A percentile compares a stretch with the other conserved stretches of the same genome.
These are phyloP conservation scores for Leccinum subgranulosum DNA, from an alignment of 768 basidiomycete genomes.

Conservation along the genomic window DNA sequence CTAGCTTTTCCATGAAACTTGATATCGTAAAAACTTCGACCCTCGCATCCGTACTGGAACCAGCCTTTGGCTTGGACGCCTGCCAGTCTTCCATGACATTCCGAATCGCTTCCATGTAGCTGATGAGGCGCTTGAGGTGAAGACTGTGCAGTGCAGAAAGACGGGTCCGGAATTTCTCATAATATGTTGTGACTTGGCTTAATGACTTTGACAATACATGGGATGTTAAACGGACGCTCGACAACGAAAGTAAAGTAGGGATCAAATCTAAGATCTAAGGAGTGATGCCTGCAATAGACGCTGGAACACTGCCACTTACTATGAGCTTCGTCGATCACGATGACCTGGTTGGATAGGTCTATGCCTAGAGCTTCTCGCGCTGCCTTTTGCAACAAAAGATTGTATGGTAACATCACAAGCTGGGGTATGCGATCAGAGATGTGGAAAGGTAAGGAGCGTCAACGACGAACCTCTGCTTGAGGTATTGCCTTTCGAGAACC, in stretches of 20 bases:
- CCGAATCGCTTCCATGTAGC: constrained; percentile 67
- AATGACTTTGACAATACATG: constrained; percentile 57
- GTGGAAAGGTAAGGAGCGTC: neutral
- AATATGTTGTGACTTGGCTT: constrained; percentile 74
- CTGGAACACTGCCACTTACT: constrained; percentile 51
- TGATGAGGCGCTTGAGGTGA: constrained; percentile 75
- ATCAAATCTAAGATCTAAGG: constrained; percentile 79
- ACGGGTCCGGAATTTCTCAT: constrained; percentile 72
- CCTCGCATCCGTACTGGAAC: constrained; percentile 17
- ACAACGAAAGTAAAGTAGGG: constrained; percentile 83
- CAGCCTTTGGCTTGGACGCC: constrained; percentile 18
- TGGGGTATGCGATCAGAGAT: constrained; percentile 26
- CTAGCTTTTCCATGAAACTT: constrained; percentile 62
- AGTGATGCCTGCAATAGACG: constrained; percentile 1
- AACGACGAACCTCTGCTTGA: constrained; percentile 72
- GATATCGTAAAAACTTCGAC: constrained; percentile 68
- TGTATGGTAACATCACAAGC: constrained; percentile 94
- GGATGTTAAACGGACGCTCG: constrained; percentile 64
- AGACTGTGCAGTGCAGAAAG: constrained; percentile 70
- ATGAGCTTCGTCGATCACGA: constrained; percentile 96
- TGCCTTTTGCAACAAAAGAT: constrained; percentile 77
- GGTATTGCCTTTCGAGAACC: constrained; percentile 84
- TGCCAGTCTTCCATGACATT: constrained; percentile 57
- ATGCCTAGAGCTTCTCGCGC: constrained; percentile 89
- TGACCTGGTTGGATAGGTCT: constrained; percentile 76